A percentile compares a stretch with the other conserved stretches of the same genome.
Conservation (phyloP, 805 yeast genomes). For the Zygotorulaspora danielsina region DNA sequence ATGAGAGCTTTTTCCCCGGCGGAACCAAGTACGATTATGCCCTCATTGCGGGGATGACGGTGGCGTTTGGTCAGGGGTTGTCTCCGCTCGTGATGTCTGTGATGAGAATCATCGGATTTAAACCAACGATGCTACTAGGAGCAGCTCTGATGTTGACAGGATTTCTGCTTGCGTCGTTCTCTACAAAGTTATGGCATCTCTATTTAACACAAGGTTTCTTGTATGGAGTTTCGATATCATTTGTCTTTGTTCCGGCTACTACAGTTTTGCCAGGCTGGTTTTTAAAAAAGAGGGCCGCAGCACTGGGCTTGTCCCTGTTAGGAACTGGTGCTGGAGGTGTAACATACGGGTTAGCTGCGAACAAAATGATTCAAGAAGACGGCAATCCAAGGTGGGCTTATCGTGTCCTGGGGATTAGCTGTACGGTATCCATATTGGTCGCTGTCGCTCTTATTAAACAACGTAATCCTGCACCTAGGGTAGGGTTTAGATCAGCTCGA, state of each 20-base stretch:
- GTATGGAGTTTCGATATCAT: constrained; percentile 49
- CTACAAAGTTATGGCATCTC: constrained; percentile 59
- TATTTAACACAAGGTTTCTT: constrained; percentile 65
- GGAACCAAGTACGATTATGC: constrained; percentile 59
- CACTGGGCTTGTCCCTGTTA: constrained; percentile 46
- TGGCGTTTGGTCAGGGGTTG: constrained; percentile 50
- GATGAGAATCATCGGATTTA: constrained; percentile 48
- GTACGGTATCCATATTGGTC: constrained; percentile 37
- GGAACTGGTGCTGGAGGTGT: constrained; percentile 57
- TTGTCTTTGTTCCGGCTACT: constrained; percentile 55
- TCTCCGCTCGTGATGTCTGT: constrained; percentile 53
- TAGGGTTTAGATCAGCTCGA: constrained; percentile 27
- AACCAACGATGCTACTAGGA: constrained; percentile 47
- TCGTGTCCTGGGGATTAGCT: constrained; percentile 41
- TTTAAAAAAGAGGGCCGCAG: constrained; percentile 53
- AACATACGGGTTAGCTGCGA: constrained; percentile 39
- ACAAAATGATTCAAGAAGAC: constrained; percentile 40
- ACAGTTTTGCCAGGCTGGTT: constrained; percentile 69
- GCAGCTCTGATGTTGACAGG: constrained; percentile 49
- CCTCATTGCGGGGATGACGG: constrained; percentile 62
- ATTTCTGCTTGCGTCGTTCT: constrained; percentile 55
- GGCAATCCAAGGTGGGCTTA: constrained; percentile 47
- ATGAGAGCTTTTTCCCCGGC: constrained; percentile 47
- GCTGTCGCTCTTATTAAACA: constrained; percentile 45
- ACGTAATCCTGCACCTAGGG: constrained; percentile 37